Percentiles rank a stretch among this genome's conserved stretches.
These are phyloP conservation scores for Penicillium lagena DNA, from an alignment of 495 filamentous ascomycete genomes.

Conservation along the genomic window DNA sequence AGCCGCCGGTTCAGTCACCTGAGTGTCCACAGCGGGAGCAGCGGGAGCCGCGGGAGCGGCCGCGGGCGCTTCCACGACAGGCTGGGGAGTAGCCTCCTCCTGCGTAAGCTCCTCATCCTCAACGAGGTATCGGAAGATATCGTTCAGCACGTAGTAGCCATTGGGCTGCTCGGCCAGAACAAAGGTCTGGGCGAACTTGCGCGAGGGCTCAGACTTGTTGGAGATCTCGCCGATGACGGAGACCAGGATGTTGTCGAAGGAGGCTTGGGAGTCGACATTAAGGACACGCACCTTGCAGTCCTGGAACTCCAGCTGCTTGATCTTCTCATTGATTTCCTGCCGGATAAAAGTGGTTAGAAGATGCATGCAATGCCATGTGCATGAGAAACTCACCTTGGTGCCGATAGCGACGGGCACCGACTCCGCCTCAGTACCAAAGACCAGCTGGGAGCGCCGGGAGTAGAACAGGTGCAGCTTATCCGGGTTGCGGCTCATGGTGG, in stretches of 20 bases:
- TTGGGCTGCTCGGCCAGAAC: slow-evolving; percentile 93
- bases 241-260: slow-evolving; percentile 86
- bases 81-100: slow-evolving; percentile 47
- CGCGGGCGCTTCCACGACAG: slow-evolving; percentile 26
- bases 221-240: slow-evolving; percentile 97
- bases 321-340: slow-evolving; percentile 88
- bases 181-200: slow-evolving; percentile 98
- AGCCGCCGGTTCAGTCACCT: slow-evolving; percentile 25
- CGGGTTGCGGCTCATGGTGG: slow-evolving; percentile 86
- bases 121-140: slow-evolving; percentile 89
- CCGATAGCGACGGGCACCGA: slow-evolving; percentile 76
- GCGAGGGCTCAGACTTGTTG: slow-evolving; percentile 80
- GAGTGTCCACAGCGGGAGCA: slow-evolving; percentile 18
- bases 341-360: neutral
- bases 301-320: slow-evolving; percentile 87
- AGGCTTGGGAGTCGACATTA: slow-evolving; percentile 95
- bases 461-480: slow-evolving; percentile 92
- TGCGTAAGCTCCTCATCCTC: slow-evolving; percentile 61
- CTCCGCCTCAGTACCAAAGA: slow-evolving; percentile 82
- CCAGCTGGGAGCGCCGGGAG: slow-evolving; percentile 73
- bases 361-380: neutral
- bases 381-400: slow-evolving; percentile 59
- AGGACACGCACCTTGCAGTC: slow-evolving; percentile 97
- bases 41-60: slow-evolving; percentile 16
- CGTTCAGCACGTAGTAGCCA: slow-evolving; percentile 96